Evolutionary conservation across 2,329 filamentous ascomycete species (phyloP), one percentile per base, ranked within the genome.

Genomic region (Cercospora sp.): DNA sequence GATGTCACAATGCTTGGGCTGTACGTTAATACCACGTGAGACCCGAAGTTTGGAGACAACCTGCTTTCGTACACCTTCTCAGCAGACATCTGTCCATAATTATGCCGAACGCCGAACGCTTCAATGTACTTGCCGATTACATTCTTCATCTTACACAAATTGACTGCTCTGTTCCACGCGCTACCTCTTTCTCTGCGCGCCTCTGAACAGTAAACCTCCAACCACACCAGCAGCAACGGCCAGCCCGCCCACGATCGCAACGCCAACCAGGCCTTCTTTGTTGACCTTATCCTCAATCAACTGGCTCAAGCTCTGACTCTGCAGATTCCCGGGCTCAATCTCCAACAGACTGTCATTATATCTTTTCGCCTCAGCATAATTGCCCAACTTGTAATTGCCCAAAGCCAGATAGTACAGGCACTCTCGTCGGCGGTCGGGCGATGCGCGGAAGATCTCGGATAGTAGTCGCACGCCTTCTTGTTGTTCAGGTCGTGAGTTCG

Each of bases 381-480:
- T 98, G 70, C 94, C 94, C 58, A 99, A 88, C 85, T 98, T 98
- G 87, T 94, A 98, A 85, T 98, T 97, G 71, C 95, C 95, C 34
- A 99, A 88, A 28, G 93, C 95, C 64, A 99, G 89, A 82, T 99
- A 99, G 85, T 97, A 99, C 70, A 99, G 91, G 79, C 95, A 99
- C 86, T 99, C 95, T 77, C 95, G 90, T 78, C 95, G 90, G 75
- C 95, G 92, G 81, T 98, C 95, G 73, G 93, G 93, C 40, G 93
- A 91, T 68, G 90, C 90, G 79, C 94, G 93, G 86, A 98, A 99
- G 82, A 99, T 99, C 74, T 68, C 69, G 28, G 72, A 74, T 51
- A 73, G 70, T 26, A 73, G 65, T n/a, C 71, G 71, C 2, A 73
- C 71, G 63, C 70, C 71, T 70, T 73, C 68, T 61, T 73, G 69